Evolutionary conservation across 23 red algal genomes (phyloP).

Genomic region (Agarophyton chilense): DNA sequence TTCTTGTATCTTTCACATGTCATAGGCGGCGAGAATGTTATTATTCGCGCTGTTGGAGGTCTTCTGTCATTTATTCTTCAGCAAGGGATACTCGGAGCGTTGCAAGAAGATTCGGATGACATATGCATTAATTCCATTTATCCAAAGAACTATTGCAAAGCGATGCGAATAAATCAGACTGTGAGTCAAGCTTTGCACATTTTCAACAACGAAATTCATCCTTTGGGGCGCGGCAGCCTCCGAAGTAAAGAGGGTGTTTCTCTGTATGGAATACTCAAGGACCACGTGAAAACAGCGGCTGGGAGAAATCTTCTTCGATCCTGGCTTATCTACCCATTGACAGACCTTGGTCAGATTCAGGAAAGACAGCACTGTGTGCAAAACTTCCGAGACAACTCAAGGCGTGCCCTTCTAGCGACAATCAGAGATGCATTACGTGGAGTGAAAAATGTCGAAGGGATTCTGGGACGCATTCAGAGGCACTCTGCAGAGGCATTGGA

Average conservation of each 20-base stretch:
- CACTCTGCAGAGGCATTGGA: conserved; percentile 7
- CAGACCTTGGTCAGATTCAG: not conserved
- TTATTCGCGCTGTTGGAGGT: conserved; percentile 46
- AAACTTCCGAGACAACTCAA: conserved; percentile 16
- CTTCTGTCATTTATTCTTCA: conserved; percentile 57
- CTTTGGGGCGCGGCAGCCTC: conserved; percentile 37
- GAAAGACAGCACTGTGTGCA: conserved; percentile 54
- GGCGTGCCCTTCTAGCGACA: conserved; percentile 13
- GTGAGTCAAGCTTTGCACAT: conserved; percentile 28
- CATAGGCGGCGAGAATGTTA: conserved; percentile 15
- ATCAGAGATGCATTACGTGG: conserved; percentile 44
- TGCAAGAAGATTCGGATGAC: not conserved
- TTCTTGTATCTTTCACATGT: conserved; percentile 47
- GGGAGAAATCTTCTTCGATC: conserved; percentile 51
- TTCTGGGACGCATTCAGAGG: conserved; percentile 27
- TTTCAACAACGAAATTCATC: conserved; percentile 54
- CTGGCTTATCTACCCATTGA: conserved; percentile 54
- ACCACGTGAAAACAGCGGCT: conserved; percentile 49
- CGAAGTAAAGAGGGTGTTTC: conserved; percentile 42
- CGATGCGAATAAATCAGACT: conserved; percentile 39
- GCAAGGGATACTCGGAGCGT: conserved; percentile 30
- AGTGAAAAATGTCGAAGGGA: conserved; percentile 49
- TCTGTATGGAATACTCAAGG: conserved; percentile 52
- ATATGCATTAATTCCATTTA: conserved; percentile 36
- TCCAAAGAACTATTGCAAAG: conserved; percentile 30